Conservation (phyloP, 495 filamentous ascomycete genomes). For the Penicillium flavigenum region DNA sequence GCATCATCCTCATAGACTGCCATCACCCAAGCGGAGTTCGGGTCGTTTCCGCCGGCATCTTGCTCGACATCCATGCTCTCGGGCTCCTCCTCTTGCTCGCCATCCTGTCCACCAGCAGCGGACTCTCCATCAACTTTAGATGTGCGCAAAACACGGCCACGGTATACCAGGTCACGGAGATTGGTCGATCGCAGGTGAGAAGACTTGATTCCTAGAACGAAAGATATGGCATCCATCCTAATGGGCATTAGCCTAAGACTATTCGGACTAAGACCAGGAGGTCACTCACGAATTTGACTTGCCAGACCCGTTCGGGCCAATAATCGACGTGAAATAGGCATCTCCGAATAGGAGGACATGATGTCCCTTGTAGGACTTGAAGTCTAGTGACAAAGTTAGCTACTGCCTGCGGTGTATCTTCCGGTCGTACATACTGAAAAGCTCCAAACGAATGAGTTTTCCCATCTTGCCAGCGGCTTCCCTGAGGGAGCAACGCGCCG, state of each 20-base stretch:
- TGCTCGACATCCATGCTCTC: conserved; percentile 44
- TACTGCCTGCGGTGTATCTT: conserved; percentile 3
- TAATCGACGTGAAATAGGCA: conserved; percentile 98
- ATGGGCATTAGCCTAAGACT: conserved; percentile 23
- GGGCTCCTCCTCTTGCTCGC: conserved; percentile 43
- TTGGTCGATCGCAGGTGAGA: conserved; percentile 95
- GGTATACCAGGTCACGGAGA: conserved; percentile 92
- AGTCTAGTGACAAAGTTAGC: conserved; percentile 62
- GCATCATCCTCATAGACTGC: conserved; percentile 98
- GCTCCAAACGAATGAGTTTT: conserved; percentile 91
- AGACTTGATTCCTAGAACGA: conserved; percentile 97
- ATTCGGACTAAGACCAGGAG: neutral
- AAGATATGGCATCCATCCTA: conserved; percentile 99
- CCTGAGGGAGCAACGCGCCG: conserved; percentile 31
- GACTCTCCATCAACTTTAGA: conserved; percentile 86
- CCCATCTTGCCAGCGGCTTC: conserved; percentile 58
- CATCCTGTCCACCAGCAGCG: conserved; percentile 52
- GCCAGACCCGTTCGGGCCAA: conserved; percentile 98
- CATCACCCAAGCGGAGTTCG: conserved; percentile 96
- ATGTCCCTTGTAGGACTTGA: conserved; percentile 99
- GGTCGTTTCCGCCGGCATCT: conserved; percentile 63
- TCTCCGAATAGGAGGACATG: conserved; percentile 94
- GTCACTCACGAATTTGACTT: conserved; percentile 95
- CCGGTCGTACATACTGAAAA: conserved; percentile 68
- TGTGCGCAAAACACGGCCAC: conserved; percentile 86